Evolutionary conservation across 2,329 filamentous ascomycete genomes (phyloP), one percentile per base, ranked within the genome.

Genomic region (Cryoendolithus antarcticus): DNA sequence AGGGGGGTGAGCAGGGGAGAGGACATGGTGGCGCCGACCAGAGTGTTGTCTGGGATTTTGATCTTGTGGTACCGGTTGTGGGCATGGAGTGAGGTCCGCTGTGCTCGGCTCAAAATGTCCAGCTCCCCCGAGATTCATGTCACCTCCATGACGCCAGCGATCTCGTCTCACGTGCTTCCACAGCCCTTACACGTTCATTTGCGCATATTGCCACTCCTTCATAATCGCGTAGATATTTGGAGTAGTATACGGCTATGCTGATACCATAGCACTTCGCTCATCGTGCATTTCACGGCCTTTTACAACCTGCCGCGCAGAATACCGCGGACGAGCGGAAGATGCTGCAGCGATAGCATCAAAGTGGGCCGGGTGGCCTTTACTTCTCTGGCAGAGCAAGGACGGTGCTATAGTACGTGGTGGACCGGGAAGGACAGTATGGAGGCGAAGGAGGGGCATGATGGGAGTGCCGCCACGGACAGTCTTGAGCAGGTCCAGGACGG

Each of bases 231-330:
- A 27, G 24, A 27, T 2, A 19, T 19, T 19, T 21, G 6, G 24
- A 7, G 24, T 3, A 8, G 24, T 6, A 27, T 19, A 27, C 7
- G 41, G 46, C 46, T 48, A 41, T 48, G 46, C 15, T 31, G 29
- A 13, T 30, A 30, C 43, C 44, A 48, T 46, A 48, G 46, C 45
- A 48, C 37, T 35, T 29, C 41, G 38, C 40, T 59, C 62, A 67
- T 56, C 31, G 64, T 69, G 65, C 64, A 63, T 67, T 54, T 57
- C 57, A 49, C 55, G 59, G 43, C 55, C 53, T 47, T 66, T 41
- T 54, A 61, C 57, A 59, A 61, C 59, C 62, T 68, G 51, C 63
- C 63, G 59, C 62, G 62, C 55, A 58, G 62, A 54, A 66, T 63
- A 65, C 56, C 53, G 41, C 53, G 60, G 57, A 54, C 50, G 42